phyloP scores from a whole-genome alignment of 805 yeast genomes.

The Starmerella vaccinii region DNA sequence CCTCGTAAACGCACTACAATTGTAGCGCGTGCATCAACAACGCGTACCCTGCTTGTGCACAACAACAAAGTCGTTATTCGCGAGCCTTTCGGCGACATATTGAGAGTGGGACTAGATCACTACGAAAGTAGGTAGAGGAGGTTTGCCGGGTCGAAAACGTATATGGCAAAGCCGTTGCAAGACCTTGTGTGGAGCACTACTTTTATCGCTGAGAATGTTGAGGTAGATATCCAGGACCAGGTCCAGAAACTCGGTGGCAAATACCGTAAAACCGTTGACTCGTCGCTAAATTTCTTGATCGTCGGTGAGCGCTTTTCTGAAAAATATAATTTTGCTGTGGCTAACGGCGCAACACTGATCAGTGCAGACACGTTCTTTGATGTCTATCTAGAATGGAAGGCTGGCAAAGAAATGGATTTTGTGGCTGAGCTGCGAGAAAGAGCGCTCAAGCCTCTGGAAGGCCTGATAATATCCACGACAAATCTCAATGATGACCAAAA shows the following conservation, averaged over 20 bases:
- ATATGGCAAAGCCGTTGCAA: slow-evolving; percentile 14
- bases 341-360: slow-evolving; percentile 47
- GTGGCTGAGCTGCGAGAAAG: slow-evolving; percentile 23
- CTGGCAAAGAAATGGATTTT: slow-evolving; percentile 34
- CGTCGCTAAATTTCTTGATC: slow-evolving; percentile 33
- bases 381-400: slow-evolving; percentile 44
- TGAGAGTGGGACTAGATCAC: too few species aligned
- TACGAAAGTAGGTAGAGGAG: too few species aligned
- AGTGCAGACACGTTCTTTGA: slow-evolving; percentile 38
- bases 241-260: slow-evolving; percentile 24
- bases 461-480: slow-evolving; percentile 33
- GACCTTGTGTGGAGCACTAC: slow-evolving; percentile 19
- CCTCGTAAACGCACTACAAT: too few species aligned
- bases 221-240: slow-evolving; percentile 11
- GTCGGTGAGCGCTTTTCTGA: slow-evolving; percentile 46
- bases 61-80: background rate
- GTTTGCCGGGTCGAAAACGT: background rate
- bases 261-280: slow-evolving; percentile 13
- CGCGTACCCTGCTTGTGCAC: background rate
- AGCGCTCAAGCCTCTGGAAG: slow-evolving; percentile 27
- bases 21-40: background rate
- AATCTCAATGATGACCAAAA: slow-evolving; percentile 29
- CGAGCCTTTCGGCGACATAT: too few species aligned
- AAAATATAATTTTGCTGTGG: slow-evolving; percentile 44
- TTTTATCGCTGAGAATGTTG: slow-evolving; percentile 17